Evolutionary conservation across 129 eudicot species (phyloP).

Genomic region (Flaveria sonorensis): DNA sequence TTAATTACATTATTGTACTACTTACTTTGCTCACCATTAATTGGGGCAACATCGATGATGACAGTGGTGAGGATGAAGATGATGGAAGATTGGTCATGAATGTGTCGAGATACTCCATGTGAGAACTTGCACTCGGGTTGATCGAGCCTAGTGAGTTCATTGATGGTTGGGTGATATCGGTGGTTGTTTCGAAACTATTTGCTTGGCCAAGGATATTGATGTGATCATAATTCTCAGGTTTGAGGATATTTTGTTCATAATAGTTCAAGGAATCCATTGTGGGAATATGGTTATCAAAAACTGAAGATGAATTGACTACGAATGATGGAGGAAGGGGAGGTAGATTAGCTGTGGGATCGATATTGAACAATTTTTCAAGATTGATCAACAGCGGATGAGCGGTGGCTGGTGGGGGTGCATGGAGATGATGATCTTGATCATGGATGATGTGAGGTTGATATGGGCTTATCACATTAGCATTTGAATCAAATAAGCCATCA

Average conservation of each 20-base stretch:
- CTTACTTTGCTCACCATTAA: conserved; percentile 30
- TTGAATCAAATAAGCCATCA: conserved; percentile 36
- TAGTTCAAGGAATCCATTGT: conserved; percentile 29
- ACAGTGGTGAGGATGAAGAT: conserved; percentile 31
- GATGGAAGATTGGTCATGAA: conserved; percentile 22
- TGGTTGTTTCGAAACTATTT: neutral
- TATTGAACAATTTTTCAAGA: conserved; percentile 31
- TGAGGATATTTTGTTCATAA: conserved; percentile 32
- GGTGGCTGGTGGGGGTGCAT: conserved; percentile 18
- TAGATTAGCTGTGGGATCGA: conserved; percentile 19
- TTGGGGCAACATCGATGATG: conserved; percentile 25
- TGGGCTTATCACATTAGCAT: conserved; percentile 26
- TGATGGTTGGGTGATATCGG: neutral
- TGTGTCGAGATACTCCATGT: conserved; percentile 31
- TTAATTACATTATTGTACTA: conserved; percentile 34
- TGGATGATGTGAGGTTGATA: conserved; percentile 33
- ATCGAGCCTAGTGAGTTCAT: neutral
- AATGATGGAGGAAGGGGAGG: conserved; percentile 45
- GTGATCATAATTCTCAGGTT: conserved; percentile 23
- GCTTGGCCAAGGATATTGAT: neutral
- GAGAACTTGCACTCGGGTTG: conserved; percentile 18
- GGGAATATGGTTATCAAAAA: conserved; percentile 26
- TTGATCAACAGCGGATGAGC: conserved; percentile 16
- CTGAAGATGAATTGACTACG: conserved; percentile 22
- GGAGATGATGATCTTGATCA: conserved; percentile 22